A percentile compares a stretch with the other conserved stretches of the same genome.
phyloP scores from a whole-genome alignment of 2,329 filamentous ascomycete genomes.

The Curvularia eragrostidis region DNA sequence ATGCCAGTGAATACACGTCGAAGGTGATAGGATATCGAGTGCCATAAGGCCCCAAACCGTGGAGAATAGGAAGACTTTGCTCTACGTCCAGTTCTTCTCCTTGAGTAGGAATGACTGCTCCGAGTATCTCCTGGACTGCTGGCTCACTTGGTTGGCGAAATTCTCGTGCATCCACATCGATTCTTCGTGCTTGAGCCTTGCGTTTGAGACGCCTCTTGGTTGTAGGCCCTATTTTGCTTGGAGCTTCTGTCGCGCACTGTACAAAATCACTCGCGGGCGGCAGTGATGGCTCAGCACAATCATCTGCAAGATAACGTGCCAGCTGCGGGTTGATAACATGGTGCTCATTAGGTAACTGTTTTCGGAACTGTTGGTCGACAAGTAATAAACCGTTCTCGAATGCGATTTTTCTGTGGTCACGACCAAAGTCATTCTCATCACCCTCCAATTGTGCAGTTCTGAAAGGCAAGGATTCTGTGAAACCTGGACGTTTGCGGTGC shows the following conservation, averaged over 20 bases:
- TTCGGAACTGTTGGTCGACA: constrained; percentile 37
- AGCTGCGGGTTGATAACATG: constrained; percentile 38
- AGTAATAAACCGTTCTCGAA: constrained; percentile 46
- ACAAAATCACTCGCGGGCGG: constrained; percentile 25
- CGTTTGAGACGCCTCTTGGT: constrained; percentile 32
- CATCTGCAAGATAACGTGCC: constrained; percentile 43
- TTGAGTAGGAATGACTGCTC: not conserved
- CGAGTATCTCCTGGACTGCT: constrained; percentile 25
- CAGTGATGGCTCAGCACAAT: constrained; percentile 31
- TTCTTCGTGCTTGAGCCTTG: constrained; percentile 53
- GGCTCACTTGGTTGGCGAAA: constrained; percentile 56
- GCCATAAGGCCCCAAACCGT: constrained; percentile 58
- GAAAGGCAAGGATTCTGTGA: constrained; percentile 21
- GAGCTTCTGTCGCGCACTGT: constrained; percentile 11
- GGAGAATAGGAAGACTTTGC: constrained; percentile 24
- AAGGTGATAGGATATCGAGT: constrained; percentile 61
- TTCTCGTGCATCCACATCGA: constrained; percentile 56
- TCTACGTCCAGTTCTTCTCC: constrained; percentile 15
- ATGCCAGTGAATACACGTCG: constrained; percentile 57
- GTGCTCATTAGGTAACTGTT: constrained; percentile 15
- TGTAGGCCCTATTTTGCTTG: constrained; percentile 10
- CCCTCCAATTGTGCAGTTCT: constrained; percentile 54
- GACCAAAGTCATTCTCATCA: constrained; percentile 49
- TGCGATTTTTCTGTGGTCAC: constrained; percentile 44
- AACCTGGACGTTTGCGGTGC: not conserved